Base-by-base conservation (phyloP, 495 filamentous ascomycete species). In the Hypoxylon rickii region DNA sequence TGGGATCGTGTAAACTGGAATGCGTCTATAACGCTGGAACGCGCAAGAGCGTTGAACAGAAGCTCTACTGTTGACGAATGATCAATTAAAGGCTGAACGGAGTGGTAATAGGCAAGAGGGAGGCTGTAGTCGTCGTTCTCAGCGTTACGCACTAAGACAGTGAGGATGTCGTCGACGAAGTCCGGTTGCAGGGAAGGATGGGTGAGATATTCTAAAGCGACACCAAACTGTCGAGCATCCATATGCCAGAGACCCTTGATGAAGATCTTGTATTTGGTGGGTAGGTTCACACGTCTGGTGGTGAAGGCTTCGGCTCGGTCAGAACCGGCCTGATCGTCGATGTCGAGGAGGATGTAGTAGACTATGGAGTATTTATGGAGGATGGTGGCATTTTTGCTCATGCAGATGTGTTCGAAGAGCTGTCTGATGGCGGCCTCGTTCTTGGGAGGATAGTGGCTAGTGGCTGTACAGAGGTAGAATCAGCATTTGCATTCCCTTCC, bases 191-290 rank as follows among this genome's bases (percentile, higher is more conserved):
- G 76, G 3, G 86, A 86, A 2, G 89, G 89, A 54, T 91, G 84
- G 7, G 87, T 84, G 13, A 94, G 80, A 56, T 85, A 82, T 53
- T 89, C 81, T 16, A 91, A 72, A 3, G 89, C 89, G 48, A 79
- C 80, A 58, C 80, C 78, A 69, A 89, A 90, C 40, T 89, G 79
- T 18, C 82, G 70, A 37, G 79, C 77, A 67, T 94, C 89, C 73
- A 94, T 74, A 44, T 86, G 77, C 88, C 89, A 92, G n/a, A 94
- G 71, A 2, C 89, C 89, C 51, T 86, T 84, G 67, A 92, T 89
- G 50, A 89, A 86, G 20, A 88, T 82, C 58, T 81, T 82, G 65
- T 90, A 92, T 54, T 85, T 86, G 16, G 78, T 70, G 0, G 89
- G 88, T 22, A 80, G 50, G 24, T 70, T 70, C 0, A 64, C 61